Evolutionary conservation across 345 rosid genomes (phyloP).

Genomic region (Salix suchowensis): DNA sequence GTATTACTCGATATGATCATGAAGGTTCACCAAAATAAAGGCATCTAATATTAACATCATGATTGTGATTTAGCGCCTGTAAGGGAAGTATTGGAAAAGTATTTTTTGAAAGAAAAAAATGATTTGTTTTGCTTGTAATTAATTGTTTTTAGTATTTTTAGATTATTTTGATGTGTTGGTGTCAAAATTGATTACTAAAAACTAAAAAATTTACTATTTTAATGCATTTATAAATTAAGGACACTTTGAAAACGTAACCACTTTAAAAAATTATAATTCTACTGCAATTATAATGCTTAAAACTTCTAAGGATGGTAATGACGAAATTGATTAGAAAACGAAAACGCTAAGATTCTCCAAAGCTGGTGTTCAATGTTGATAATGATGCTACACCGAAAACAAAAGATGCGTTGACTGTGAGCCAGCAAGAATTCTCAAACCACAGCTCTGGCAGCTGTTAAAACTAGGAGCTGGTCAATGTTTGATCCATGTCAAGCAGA

Average conservation of each 20-base stretch:
- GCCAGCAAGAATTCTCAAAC: neutral
- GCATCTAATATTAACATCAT: neutral
- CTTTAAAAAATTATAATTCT: no score
- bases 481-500: neutral
- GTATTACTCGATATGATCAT: neutral
- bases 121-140: no score
- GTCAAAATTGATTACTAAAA: no score
- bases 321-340: neutral
- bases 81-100: no score
- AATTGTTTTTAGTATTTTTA: no score
- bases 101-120: no score
- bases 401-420: neutral
- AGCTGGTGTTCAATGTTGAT: neutral
- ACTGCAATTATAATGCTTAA: neutral
- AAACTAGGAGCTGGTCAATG: neutral
- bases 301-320: neutral
- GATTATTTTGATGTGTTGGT: no score
- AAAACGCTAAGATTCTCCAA: neutral
- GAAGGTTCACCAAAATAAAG: neutral
- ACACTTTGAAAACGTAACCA: no score
- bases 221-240: no score
- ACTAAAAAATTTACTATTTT: no score
- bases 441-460: neutral
- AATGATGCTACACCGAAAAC: neutral
- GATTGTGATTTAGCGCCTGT: neutral